A percentile compares a stretch with the other conserved stretches of the same genome.
Conservation (phyloP, 352 stramenopile species). For the Globisporangium cystogenes region DNA sequence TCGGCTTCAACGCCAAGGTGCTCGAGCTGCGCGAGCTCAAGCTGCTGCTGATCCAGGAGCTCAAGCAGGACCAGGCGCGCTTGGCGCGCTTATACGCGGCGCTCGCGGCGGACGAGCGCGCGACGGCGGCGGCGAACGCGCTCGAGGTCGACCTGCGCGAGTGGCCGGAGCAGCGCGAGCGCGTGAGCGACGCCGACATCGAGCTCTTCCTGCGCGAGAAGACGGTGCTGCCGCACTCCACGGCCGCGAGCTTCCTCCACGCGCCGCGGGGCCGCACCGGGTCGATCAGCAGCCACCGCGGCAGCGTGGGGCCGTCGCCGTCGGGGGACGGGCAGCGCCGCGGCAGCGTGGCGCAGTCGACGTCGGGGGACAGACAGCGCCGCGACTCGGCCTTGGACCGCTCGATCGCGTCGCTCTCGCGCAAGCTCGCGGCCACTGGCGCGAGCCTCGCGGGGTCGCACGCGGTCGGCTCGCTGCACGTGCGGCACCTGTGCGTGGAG, state of each 20-base stretch:
- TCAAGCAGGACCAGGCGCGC: constrained; percentile 49
- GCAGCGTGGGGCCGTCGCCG: background rate
- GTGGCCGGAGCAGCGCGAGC: constrained; percentile 87
- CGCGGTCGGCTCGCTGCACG: background rate
- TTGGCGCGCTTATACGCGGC: constrained; percentile 39
- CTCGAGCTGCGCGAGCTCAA: constrained; percentile 89
- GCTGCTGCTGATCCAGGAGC: constrained; percentile 64
- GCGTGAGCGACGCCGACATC: constrained; percentile 76
- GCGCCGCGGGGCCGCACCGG: background rate
- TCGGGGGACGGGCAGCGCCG: background rate
- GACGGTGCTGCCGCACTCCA: constrained; percentile 34
- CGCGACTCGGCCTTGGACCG: constrained; percentile 19
- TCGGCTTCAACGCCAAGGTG: constrained; percentile 90
- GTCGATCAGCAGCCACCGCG: constrained; percentile 5
- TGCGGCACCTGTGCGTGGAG: constrained; percentile 13
- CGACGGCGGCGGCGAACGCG: constrained; percentile 1
- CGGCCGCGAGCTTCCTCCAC: constrained; percentile 6
- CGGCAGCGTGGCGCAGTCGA: background rate
- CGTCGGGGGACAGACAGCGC: background rate
- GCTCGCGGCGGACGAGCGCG: constrained; percentile 19
- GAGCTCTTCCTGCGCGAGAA: constrained; percentile 60
- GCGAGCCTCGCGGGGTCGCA: background rate
- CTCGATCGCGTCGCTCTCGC: constrained; percentile 24
- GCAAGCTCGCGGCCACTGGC: constrained; percentile 13
- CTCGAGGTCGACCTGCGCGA: constrained; percentile 64